Evolutionary conservation across 208 protist species (phyloP).

Genomic region (Herpetomonas muscarum): DNA sequence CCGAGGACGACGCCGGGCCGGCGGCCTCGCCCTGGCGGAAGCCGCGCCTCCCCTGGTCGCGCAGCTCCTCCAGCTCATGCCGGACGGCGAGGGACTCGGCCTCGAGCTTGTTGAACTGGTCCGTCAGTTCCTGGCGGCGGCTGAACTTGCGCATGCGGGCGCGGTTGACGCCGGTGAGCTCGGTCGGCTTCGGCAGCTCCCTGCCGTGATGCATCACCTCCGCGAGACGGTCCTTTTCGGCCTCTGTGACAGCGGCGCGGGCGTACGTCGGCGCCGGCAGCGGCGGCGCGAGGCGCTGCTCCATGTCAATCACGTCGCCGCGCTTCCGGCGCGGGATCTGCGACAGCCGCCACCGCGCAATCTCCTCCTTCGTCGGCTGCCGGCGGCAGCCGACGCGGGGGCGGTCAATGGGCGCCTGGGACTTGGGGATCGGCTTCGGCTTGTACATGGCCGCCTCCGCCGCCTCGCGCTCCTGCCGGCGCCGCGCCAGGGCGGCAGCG

Average conservation of each 20-base stretch:
- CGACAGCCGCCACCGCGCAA: constrained; percentile 51
- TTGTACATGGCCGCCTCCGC: constrained; percentile 51
- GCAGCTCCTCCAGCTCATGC: constrained; percentile 47
- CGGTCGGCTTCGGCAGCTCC: constrained; percentile 47
- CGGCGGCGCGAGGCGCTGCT: constrained; percentile 25
- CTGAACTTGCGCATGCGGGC: constrained; percentile 48
- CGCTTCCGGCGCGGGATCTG: constrained; percentile 68
- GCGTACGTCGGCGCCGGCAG: constrained; percentile 25
- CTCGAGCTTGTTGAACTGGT: constrained; percentile 55
- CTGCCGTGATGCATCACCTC: constrained; percentile 79
- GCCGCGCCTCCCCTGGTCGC: constrained; percentile 4
- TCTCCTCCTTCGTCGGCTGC: constrained; percentile 42
- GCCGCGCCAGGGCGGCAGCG: constrained; percentile 42
- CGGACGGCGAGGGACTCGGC: constrained; percentile 36
- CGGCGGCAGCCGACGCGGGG: constrained; percentile 53
- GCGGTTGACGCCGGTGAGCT: constrained; percentile 65
- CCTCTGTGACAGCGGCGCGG: constrained; percentile 49
- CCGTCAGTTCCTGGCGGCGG: constrained; percentile 43
- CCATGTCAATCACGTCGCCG: constrained; percentile 44
- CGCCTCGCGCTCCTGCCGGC: constrained; percentile 58
- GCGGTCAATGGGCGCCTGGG: constrained; percentile 56
- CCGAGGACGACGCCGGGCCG: too few species aligned
- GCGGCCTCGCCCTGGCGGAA: neutral
- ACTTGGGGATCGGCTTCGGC: constrained; percentile 80
- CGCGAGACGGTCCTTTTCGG: constrained; percentile 78